Base-by-base conservation (phyloP, 208 protist species). In the Lotmaria passim region DNA sequence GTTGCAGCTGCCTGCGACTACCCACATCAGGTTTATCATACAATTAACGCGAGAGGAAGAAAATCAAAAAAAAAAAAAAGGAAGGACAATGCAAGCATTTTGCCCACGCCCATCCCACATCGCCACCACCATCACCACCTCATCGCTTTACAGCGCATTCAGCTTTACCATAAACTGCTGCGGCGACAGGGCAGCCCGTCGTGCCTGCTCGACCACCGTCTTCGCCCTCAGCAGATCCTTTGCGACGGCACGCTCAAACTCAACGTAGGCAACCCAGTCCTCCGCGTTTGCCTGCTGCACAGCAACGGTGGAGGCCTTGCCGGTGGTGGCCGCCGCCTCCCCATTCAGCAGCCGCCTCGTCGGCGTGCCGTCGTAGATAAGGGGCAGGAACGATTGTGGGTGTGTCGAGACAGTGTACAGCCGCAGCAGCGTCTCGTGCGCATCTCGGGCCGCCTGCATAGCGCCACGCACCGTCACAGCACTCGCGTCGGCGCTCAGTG, bases 191-290 rank as follows among this genome's bases (percentile, higher is more conserved):
- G 84, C 61, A n/a, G 55, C 23, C 10, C 83, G 79, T 12, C 81
- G 71, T 10, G 81, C 90, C 61, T 87, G 75, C 62, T 80, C 77
- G 21, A 79, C 73, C 5, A 87, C 79, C 24, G 83, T 73, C 61
- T 83, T 78, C 28, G 87, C 75, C 28, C 60, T 61, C 28, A 60
- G 24, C 73, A 95, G 64, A 59, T 95, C 90, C 55, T 81, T 84
- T n/a, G 87, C 78, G 28, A 95, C 77, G 11, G 73, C 48, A 23
- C 87, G 82, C 71, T 95, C 90, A 56, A 95, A 95, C 12, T 50
- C 47, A 12, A 91, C 78, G 67, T 89, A 87, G 21, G 69, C 44
- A 2, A 81, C 56, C 87, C 90, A 95, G 60, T 95, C 90, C 30
- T 57, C 66, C 7, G 83, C 72, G 69, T 91, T 95, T 11, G 75